Evolutionary conservation across 371 early-diverging fungal genomes (phyloP).

Genomic region (Dinochytrium kinnereticum): DNA sequence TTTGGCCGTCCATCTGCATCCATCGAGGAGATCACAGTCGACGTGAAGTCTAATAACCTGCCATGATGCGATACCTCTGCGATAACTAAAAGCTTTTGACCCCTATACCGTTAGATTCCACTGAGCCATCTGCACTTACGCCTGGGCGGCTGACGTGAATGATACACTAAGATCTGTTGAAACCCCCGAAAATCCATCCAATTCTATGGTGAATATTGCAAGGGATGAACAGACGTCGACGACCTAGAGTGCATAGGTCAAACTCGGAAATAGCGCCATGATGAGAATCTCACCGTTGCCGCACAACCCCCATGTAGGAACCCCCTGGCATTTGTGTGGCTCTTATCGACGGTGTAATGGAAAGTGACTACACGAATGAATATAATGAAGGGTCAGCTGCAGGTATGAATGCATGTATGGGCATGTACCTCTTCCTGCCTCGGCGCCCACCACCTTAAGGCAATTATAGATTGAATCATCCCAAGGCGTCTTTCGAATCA

Average conservation of each 20-base stretch:
- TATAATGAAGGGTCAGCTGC: too few species aligned
- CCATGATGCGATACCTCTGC: slow-evolving; percentile 9
- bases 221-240: slow-evolving; percentile 8
- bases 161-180: background rate
- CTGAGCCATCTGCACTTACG: too few species aligned
- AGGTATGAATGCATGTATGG: too few species aligned
- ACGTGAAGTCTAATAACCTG: background rate
- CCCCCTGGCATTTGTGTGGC: background rate
- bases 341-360: background rate
- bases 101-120: background rate
- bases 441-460: slow-evolving; percentile 8
- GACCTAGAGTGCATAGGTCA: background rate
- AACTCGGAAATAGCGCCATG: background rate
- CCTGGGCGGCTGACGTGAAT: background rate
- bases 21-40: background rate
- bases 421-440: background rate
- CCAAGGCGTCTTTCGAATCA: background rate
- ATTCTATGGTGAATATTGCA: background rate
- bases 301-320: background rate
- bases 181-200: slow-evolving; percentile 10
- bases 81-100: background rate
- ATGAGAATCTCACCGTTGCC: slow-evolving; percentile 1
- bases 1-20: background rate
- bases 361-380: background rate
- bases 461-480: background rate